These are phyloP conservation scores for Panicum miliaceum DNA, from an alignment of 176 grass and related monocot genomes.

Conservation along the genomic window DNA sequence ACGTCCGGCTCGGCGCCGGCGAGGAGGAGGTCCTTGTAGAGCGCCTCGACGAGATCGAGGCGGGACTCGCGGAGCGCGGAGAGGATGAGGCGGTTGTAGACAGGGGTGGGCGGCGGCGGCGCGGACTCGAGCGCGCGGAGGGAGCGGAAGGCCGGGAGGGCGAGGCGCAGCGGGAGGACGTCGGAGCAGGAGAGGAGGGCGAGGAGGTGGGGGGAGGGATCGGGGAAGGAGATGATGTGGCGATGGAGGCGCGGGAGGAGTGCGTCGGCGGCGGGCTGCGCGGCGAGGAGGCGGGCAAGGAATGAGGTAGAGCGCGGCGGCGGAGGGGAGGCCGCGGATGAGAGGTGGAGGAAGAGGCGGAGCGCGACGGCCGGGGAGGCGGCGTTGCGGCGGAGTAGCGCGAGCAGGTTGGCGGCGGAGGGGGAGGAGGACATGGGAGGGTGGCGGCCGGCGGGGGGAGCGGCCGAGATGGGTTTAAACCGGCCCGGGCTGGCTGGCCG, in stretches of 20 bases:
- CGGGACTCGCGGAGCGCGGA: conserved; percentile 58
- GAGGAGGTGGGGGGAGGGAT: conserved; percentile 49
- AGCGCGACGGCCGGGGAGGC: conserved; percentile 55
- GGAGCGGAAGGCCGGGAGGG: conserved; percentile 66
- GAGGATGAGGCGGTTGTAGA: conserved; percentile 79
- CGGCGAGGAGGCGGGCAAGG: conserved; percentile 59
- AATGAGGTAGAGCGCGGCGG: conserved; percentile 42
- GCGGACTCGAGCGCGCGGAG: conserved; percentile 64
- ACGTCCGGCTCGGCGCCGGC: conserved; percentile 65
- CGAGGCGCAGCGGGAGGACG: conserved; percentile 47
- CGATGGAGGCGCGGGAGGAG: conserved; percentile 53
- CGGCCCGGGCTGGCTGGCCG: conserved; percentile 4
- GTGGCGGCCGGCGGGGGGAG: conserved; percentile 39
- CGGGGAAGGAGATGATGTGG: conserved; percentile 57
- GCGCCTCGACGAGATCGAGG: conserved; percentile 68
- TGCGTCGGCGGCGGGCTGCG: conserved; percentile 40
- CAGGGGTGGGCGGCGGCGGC: conserved; percentile 54
- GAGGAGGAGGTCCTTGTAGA: conserved; percentile 86
- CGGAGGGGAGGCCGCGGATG: conserved; percentile 47
- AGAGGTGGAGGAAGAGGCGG: conserved; percentile 67
- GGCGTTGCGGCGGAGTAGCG: conserved; percentile 64
- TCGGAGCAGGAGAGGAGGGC: conserved; percentile 31
- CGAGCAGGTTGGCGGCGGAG: conserved; percentile 51
- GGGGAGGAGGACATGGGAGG: conserved; percentile 64
- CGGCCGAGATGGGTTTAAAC: conserved; percentile 47